Base-by-base conservation (phyloP, 78 protist species). In the slime mould (Dictyostelium discoideum) region DNA sequence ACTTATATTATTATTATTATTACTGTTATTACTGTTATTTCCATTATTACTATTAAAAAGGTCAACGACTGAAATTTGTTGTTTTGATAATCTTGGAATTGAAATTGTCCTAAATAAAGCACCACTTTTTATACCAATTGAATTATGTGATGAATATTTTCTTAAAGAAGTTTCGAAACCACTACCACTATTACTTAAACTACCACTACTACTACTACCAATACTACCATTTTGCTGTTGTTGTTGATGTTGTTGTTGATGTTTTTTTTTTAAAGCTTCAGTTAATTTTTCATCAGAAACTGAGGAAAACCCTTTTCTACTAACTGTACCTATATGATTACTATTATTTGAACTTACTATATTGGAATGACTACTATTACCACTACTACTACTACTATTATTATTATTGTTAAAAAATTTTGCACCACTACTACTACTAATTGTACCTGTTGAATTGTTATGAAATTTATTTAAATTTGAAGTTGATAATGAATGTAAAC, bases 71-170 rank as follows among this genome's bases (percentile, higher is more conserved):
- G 85, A 76, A 11, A 69, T 81, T 57, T 89, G 94, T 67, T 74
- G 44, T 32, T 69, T 26, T 24, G 94, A 79, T 32, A 89, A 77
- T 69, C 94, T 57, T 18, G 94, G 94, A 29, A 89, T 76, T 11
- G 94, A 89, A 22, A 89, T 81, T 2, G 94, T 89, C 39, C 84
- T 57, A 57, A 79, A 89, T 46, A 89, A 54, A 20, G 48, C 77
- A 46, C 74, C 46, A 16, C 73, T 13, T 46, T 89, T 89, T 20
- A 54, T 60, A 20, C 94, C 94, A 22, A 89, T 42, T 69, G 87
- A 81, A 81, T 57, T 81, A 32, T 81, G 73, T 18, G 94, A 89
- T 16, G 94, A 20, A 46, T 81, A 79, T 54, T 89, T 89, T 63
- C 87, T 22, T 63, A 89, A 26, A 60, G 93, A 77, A 18, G 13